Percentiles rank a stretch among this genome's conserved stretches.
phyloP scores from a whole-genome alignment of 768 basidiomycete genomes.

The Boletus pseudopeckii region DNA sequence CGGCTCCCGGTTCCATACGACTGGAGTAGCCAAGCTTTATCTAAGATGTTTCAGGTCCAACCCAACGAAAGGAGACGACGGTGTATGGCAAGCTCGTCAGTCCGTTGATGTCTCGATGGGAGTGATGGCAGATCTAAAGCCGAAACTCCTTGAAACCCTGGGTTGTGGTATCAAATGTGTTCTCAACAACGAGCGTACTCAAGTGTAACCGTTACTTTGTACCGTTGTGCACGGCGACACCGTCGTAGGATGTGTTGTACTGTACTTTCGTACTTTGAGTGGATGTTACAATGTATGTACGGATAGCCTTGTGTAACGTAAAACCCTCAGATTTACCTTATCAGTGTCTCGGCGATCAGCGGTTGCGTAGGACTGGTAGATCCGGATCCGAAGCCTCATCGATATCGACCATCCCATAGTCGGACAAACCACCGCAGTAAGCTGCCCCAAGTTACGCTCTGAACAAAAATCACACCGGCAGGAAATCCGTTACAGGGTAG shows the following conservation, averaged over 20 bases:
- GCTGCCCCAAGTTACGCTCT: not conserved
- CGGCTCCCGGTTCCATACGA: slow-evolving; percentile 15
- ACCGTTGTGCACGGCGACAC: not conserved
- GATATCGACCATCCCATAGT: not conserved
- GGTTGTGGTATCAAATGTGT: slow-evolving; percentile 7
- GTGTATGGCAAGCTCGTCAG: slow-evolving; percentile 12
- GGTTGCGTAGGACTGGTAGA: not conserved
- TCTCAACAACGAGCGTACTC: not conserved
- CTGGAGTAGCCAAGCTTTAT: slow-evolving; percentile 16
- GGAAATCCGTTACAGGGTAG: not conserved
- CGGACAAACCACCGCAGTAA: not conserved
- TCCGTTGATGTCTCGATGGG: slow-evolving; percentile 26
- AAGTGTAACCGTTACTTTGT: not conserved
- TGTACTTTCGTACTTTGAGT: not conserved
- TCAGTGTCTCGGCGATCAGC: not conserved
- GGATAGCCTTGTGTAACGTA: not conserved
- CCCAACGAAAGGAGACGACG: slow-evolving; percentile 19
- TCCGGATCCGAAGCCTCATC: not conserved
- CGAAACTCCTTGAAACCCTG: slow-evolving; percentile 16
- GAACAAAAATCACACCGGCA: not conserved
- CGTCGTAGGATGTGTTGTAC: not conserved
- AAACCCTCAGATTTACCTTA: not conserved
- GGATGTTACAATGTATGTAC: not conserved
- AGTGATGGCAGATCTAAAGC: slow-evolving; percentile 17
- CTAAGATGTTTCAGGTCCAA: slow-evolving; percentile 26